phyloP scores from a whole-genome alignment of 352 stramenopile species.

The Elongisporangium prolatum region DNA sequence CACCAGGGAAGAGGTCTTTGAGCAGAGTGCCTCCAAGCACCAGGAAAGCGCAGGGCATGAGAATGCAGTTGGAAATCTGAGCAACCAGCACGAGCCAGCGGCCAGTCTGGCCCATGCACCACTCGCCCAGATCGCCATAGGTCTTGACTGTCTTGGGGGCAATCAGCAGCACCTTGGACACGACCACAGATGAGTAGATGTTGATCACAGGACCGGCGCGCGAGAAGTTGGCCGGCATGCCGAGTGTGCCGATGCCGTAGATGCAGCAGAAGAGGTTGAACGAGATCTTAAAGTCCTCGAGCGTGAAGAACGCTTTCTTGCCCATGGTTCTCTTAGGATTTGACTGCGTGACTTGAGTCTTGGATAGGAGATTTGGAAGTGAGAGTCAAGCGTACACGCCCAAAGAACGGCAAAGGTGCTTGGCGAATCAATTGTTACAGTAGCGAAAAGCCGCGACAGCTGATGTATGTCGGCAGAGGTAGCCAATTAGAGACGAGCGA shows the following conservation, averaged over 20 bases:
- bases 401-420: neutral
- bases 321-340: neutral
- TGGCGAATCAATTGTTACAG: neutral
- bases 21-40: slow-evolving; percentile 40
- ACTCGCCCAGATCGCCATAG: slow-evolving; percentile 38
- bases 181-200: slow-evolving; percentile 42
- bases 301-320: slow-evolving; percentile 41
- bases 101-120: slow-evolving; percentile 24
- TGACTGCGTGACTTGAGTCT: neutral
- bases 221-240: slow-evolving; percentile 57
- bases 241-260: slow-evolving; percentile 62
- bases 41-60: slow-evolving; percentile 38
- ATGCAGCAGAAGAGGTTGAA: slow-evolving; percentile 68
- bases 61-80: slow-evolving; percentile 35
- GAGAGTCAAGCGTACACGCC: neutral
- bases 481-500: neutral
- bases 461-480: neutral
- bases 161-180: slow-evolving; percentile 40
- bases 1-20: slow-evolving; percentile 37
- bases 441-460: neutral
- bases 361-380: neutral
- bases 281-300: slow-evolving; percentile 57
- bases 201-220: slow-evolving; percentile 45
- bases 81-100: slow-evolving; percentile 38
- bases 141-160: slow-evolving; percentile 44